Evolutionary conservation across 2,329 filamentous ascomycete genomes (phyloP).

Genomic region (Pestalotiopsis sp.): DNA sequence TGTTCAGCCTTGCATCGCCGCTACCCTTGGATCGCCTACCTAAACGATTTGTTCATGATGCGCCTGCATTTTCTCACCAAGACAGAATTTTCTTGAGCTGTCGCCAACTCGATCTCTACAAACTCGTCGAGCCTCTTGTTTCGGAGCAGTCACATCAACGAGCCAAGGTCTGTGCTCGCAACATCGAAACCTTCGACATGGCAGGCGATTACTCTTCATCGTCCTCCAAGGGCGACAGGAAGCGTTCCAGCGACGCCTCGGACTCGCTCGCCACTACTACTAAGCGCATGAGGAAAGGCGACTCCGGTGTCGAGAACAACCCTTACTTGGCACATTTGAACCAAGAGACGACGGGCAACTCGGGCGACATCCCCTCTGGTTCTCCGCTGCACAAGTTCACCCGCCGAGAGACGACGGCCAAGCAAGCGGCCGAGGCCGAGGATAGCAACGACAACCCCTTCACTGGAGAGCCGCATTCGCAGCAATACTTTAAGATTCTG

Average conservation of each 20-base stretch:
- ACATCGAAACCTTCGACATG: slow-evolving; percentile 12
- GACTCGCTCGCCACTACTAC: slow-evolving; percentile 18
- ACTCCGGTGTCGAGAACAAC: slow-evolving; percentile 53
- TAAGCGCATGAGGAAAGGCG: slow-evolving; percentile 30
- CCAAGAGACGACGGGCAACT: slow-evolving; percentile 46
- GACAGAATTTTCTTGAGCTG: background rate
- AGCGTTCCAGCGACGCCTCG: slow-evolving; percentile 26
- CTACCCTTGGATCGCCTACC: background rate
- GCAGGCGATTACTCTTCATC: slow-evolving; percentile 13
- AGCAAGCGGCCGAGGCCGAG: slow-evolving; percentile 73
- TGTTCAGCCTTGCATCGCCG: slow-evolving; percentile 6
- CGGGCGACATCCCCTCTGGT: slow-evolving; percentile 35
- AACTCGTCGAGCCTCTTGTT: background rate
- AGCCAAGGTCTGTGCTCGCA: background rate
- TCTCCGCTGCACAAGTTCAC: slow-evolving; percentile 67
- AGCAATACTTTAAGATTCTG: slow-evolving; percentile 88
- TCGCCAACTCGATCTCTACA: background rate
- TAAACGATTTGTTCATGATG: background rate
- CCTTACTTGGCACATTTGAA: slow-evolving; percentile 93
- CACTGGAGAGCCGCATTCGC: slow-evolving; percentile 74
- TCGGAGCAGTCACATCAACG: background rate
- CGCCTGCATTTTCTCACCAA: background rate
- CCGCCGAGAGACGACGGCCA: slow-evolving; percentile 79
- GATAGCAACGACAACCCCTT: slow-evolving; percentile 84
- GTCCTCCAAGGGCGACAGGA: slow-evolving; percentile 16